Evolutionary conservation across 2,329 filamentous ascomycete genomes (phyloP).

Genomic region (Mollisiaceae sp.): DNA sequence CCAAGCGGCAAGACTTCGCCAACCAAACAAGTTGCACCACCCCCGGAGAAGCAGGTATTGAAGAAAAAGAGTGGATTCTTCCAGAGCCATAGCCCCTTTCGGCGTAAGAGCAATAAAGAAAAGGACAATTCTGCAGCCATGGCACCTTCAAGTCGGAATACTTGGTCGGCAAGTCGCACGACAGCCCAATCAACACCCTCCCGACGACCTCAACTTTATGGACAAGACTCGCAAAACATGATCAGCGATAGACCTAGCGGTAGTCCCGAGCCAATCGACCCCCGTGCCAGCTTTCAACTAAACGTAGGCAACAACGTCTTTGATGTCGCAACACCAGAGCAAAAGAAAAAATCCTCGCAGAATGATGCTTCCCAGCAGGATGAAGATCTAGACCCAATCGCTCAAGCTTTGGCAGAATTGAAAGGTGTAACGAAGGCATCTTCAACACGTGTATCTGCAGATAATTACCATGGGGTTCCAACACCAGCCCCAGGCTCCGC

Average conservation of each 20-base stretch:
- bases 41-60: conserved; percentile 67
- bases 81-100: conserved; percentile 89
- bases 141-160: conserved; percentile 57
- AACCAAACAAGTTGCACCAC: conserved; percentile 62
- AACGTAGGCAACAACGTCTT: conserved; percentile 98
- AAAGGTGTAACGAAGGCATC: conserved; percentile 86
- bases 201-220: conserved; percentile 49
- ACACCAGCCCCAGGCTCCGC: conserved; percentile 70
- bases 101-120: conserved; percentile 83
- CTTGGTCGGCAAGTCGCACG: conserved; percentile 54
- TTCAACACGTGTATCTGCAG: conserved; percentile 85
- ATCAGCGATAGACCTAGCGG: conserved; percentile 52
- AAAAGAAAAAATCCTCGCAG: conserved; percentile 51
- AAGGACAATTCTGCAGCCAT: conserved; percentile 60
- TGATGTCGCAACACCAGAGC: conserved; percentile 81
- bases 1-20: conserved; percentile 76
- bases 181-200: conserved; percentile 35
- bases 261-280: conserved; percentile 88
- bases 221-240: conserved; percentile 46
- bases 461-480: conserved; percentile 90
- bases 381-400: conserved; percentile 85
- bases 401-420: conserved; percentile 87
- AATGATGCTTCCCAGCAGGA: conserved; percentile 49
- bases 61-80: conserved; percentile 86
- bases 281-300: conserved; percentile 88